Percentiles rank a stretch among this genome's conserved stretches.
These are phyloP conservation scores for Lolium multiflorum DNA, from an alignment of 176 grass and related monocot genomes.

Conservation along the genomic window DNA sequence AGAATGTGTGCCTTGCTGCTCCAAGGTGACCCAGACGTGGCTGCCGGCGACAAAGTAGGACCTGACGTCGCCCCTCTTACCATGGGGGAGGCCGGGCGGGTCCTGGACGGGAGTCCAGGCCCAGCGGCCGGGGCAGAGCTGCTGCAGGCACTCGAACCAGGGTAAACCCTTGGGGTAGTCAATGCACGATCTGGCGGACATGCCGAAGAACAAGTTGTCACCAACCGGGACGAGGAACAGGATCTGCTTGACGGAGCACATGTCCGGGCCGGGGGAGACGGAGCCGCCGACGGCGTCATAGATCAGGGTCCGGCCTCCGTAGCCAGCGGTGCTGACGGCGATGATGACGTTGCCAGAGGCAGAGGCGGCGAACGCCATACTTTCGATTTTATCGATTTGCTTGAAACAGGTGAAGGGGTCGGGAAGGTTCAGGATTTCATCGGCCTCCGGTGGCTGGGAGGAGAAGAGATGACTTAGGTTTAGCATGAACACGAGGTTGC, in stretches of 20 bases:
- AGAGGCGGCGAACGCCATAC: no score
- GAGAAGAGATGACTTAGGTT: constrained; percentile 5
- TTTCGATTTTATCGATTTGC: no score
- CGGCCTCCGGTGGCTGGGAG: neutral
- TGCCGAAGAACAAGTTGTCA: neutral
- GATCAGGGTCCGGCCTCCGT: no score
- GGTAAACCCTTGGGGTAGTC: neutral
- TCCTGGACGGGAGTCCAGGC: neutral
- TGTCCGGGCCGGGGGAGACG: neutral
- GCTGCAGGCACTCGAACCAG: neutral
- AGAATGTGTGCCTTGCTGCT: neutral
- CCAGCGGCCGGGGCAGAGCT: neutral
- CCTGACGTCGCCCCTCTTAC: neutral
- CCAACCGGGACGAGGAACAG: constrained; percentile 6
- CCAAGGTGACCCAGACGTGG: neutral
- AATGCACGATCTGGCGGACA: neutral
- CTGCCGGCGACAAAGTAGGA: neutral
- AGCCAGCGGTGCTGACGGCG: no score
- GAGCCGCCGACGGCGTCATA: neutral
- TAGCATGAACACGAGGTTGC: neutral
- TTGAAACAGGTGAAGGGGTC: no score
- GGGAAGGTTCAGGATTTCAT: neutral
- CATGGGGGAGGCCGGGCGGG: neutral
- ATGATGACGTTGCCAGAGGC: no score
- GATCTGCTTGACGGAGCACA: neutral